phyloP scores from a whole-genome alignment of 345 rosid species.

The Citrus hindsii region DNA sequence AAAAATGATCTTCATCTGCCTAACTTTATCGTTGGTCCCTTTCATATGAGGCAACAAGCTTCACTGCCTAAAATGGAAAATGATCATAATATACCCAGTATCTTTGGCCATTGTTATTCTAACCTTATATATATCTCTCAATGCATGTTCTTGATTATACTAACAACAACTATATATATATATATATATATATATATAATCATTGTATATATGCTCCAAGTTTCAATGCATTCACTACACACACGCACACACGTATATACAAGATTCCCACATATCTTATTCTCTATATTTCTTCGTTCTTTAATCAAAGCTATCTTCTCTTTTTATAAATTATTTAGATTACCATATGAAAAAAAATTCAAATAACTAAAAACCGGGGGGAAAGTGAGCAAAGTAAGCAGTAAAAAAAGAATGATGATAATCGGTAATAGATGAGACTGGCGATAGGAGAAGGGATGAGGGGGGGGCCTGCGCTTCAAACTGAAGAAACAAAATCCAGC shows the following conservation, averaged over 20 bases:
- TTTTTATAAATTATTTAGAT: neutral
- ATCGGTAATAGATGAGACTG: slow-evolving; percentile 9
- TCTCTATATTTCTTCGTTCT: neutral
- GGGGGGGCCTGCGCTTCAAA: slow-evolving; percentile 27
- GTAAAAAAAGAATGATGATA: slow-evolving; percentile 3
- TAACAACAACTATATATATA: too few species aligned
- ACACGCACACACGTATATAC: too few species aligned
- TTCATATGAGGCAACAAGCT: slow-evolving; percentile 37
- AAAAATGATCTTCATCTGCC: slow-evolving; percentile 15
- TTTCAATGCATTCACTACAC: neutral
- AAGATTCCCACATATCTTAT: neutral
- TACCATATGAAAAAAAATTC: too few species aligned
- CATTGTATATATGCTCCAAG: neutral
- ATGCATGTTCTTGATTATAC: neutral
- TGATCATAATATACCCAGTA: slow-evolving; percentile 23
- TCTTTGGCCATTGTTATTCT: slow-evolving; percentile 5
- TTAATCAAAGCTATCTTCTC: neutral
- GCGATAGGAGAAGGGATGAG: neutral
- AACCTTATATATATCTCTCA: neutral
- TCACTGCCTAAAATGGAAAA: slow-evolving; percentile 42
- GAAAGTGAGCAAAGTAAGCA: neutral
- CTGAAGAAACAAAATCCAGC: slow-evolving; percentile 37
- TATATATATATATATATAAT: too few species aligned
- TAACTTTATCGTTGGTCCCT: slow-evolving; percentile 32
- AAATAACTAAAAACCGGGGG: too few species aligned